Conservation (phyloP, 2,329 filamentous ascomycete species). For the Coniella vitis region DNA sequence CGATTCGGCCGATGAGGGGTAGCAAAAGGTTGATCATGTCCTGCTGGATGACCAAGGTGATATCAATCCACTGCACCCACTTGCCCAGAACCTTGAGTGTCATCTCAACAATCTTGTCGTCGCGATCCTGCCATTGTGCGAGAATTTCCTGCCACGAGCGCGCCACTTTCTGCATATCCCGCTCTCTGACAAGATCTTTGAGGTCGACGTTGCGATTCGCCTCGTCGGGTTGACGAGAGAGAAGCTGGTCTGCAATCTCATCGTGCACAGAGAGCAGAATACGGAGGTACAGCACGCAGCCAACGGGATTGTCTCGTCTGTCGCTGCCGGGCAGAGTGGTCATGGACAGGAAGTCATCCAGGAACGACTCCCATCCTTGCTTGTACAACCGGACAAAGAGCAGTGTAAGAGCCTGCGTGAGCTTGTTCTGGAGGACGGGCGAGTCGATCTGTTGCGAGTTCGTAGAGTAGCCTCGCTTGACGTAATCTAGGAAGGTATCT, state of each 20-base stretch:
- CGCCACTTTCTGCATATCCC: conserved; percentile 84
- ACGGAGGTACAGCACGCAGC: conserved; percentile 81
- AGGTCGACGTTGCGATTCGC: conserved; percentile 80
- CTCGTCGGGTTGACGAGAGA: conserved; percentile 71
- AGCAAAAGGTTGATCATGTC: conserved; percentile 80
- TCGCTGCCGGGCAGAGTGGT: conserved; percentile 57
- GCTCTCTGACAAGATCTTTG: conserved; percentile 81
- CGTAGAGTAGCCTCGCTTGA: conserved; percentile 66
- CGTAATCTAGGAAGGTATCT: conserved; percentile 74
- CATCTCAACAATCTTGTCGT: conserved; percentile 73
- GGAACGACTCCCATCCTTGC: conserved; percentile 79
- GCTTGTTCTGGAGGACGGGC: conserved; percentile 83
- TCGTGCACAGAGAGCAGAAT: conserved; percentile 88
- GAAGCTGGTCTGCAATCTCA: conserved; percentile 89
- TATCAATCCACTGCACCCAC: conserved; percentile 99
- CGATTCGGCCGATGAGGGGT: conserved; percentile 74
- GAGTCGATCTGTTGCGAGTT: conserved; percentile 58
- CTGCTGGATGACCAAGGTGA: conserved; percentile 85
- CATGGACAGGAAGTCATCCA: conserved; percentile 80
- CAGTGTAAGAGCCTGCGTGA: conserved; percentile 91
- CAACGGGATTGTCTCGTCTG: conserved; percentile 61
- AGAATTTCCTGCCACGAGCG: conserved; percentile 89
- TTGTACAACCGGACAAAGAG: conserved; percentile 85
- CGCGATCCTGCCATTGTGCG: conserved; percentile 63
- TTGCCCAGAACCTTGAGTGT: conserved; percentile 87